Conservation (phyloP, 176 grass and related monocot species). For the Cenchrus purpureus region DNA sequence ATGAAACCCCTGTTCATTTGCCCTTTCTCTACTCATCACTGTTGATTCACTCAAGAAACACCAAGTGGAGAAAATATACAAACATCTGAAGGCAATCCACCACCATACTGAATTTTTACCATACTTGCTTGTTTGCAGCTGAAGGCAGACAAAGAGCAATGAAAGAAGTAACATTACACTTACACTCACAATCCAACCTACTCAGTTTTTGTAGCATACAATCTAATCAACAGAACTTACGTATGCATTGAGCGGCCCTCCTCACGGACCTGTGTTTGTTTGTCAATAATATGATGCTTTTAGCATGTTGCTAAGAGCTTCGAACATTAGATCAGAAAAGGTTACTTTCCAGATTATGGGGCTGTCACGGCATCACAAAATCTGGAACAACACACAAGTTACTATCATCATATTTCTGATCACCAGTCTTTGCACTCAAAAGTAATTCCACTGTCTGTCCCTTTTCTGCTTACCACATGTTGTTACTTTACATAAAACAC, state of each 20-base stretch:
- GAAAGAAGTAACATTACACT: not conserved
- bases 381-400: not conserved
- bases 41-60: not conserved
- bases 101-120: not conserved
- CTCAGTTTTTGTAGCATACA: not conserved
- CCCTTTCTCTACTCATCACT: not conserved
- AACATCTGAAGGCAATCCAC: not conserved
- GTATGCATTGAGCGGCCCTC: not conserved
- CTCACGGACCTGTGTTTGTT: not conserved
- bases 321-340: not conserved
- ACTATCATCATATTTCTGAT: not conserved
- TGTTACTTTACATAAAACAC: conserved; percentile 18
- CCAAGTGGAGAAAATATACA: not conserved
- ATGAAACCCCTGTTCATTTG: not conserved
- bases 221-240: not conserved
- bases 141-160: not conserved
- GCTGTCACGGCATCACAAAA: not conserved
- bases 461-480: conserved; percentile 27
- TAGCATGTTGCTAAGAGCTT: not conserved
- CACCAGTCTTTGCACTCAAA: not conserved
- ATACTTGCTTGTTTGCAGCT: not conserved
- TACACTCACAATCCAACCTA: not conserved
- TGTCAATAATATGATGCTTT: not conserved
- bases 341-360: not conserved
- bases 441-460: not conserved